phyloP scores from a whole-genome alignment of 805 yeast species.

The Metschnikowia noctiluminum region DNA sequence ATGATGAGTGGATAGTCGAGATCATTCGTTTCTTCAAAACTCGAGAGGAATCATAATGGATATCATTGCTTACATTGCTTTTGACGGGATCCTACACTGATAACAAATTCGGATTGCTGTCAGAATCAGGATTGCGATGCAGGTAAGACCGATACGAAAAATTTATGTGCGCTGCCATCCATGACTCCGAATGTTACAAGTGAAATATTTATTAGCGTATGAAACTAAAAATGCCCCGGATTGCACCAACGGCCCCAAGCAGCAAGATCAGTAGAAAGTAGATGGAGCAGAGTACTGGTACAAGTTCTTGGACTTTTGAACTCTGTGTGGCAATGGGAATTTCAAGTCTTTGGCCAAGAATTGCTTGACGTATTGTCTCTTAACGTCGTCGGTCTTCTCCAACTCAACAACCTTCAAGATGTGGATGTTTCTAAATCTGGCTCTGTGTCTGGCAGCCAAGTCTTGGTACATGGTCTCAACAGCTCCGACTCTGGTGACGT shows the following conservation, averaged over 20 bases:
- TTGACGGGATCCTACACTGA: too few relatives aligned
- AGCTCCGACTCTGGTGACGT: constrained; percentile 97
- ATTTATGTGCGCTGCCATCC: too few relatives aligned
- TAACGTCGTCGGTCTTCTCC: constrained; percentile 95
- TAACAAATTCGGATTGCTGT: too few relatives aligned
- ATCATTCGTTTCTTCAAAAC: too few relatives aligned
- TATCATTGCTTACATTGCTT: too few relatives aligned
- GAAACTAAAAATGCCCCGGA: constrained; percentile 16
- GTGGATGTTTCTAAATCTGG: constrained; percentile 99
- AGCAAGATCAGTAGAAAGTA: constrained; percentile 80
- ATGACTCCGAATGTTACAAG: not conserved
- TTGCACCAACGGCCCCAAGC: constrained; percentile 8
- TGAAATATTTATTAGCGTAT: constrained; percentile 17
- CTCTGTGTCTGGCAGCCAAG: constrained; percentile 99
- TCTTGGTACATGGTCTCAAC: constrained; percentile 98
- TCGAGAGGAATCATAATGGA: too few relatives aligned
- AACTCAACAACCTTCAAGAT: constrained; percentile 99
- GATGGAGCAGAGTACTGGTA: constrained; percentile 93
- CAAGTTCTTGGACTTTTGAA: constrained; percentile 83
- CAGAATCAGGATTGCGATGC: too few relatives aligned
- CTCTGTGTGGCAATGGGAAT: constrained; percentile 99
- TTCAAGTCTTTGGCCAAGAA: constrained; percentile 91
- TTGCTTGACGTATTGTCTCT: constrained; percentile 99
- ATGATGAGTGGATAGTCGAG: too few relatives aligned
- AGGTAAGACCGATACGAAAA: too few relatives aligned